Evolutionary conservation across 176 grass and related monocot genomes (phyloP).

Genomic region (Cenchrus purpureus): DNA sequence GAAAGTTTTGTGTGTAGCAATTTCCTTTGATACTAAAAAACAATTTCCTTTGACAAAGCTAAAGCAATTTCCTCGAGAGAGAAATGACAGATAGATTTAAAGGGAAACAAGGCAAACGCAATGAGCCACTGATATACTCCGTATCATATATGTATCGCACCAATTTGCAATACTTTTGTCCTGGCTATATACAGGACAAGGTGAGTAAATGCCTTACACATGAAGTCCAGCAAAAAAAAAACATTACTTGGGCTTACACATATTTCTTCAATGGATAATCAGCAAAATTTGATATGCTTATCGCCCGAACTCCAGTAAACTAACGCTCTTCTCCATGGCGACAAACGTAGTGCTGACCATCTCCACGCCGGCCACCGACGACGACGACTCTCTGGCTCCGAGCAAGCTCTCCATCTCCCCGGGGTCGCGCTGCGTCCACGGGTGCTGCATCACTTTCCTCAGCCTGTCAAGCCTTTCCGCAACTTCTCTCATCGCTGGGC

Average conservation of each 20-base stretch:
- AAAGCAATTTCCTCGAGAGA: too few relatives aligned
- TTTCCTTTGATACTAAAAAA: too few relatives aligned
- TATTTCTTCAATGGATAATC: background rate
- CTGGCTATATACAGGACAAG: background rate
- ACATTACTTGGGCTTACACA: background rate
- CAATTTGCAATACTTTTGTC: too few relatives aligned
- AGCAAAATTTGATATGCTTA: background rate
- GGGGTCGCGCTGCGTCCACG: background rate
- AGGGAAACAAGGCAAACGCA: too few relatives aligned
- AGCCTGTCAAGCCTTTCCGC: slow-evolving; percentile 25
- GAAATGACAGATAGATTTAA: too few relatives aligned
- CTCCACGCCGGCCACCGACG: background rate
- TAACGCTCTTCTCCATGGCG: slow-evolving; percentile 7
- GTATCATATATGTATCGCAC: too few relatives aligned
- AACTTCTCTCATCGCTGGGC: slow-evolving; percentile 45
- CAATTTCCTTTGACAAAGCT: too few relatives aligned
- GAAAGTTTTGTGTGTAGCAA: too few relatives aligned
- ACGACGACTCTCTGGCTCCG: background rate
- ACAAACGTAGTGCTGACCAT: background rate
- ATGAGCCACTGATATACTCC: too few relatives aligned
- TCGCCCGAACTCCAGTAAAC: background rate
- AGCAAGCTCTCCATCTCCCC: slow-evolving; percentile 40
- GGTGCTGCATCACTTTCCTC: slow-evolving; percentile 23
- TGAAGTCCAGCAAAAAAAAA: background rate
- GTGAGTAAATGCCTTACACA: background rate